phyloP scores from a whole-genome alignment of 2,329 filamentous ascomycete genomes.

The Orbilia oligospora region DNA sequence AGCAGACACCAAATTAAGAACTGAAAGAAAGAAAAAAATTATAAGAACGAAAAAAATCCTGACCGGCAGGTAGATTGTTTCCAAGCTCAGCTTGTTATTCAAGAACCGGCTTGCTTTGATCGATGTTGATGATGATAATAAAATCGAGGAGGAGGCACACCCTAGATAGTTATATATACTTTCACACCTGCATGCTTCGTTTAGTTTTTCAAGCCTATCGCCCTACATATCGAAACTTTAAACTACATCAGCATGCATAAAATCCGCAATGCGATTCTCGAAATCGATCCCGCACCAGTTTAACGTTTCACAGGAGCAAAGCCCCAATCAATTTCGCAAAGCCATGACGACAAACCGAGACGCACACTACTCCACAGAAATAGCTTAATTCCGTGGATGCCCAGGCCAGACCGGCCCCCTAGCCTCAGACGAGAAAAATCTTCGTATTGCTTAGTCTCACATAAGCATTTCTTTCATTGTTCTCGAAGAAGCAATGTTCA shows the following conservation, averaged over 20 bases:
- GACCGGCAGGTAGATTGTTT: slow-evolving; percentile 31
- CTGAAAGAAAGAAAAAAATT: neutral
- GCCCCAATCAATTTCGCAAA: neutral
- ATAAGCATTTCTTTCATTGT: neutral
- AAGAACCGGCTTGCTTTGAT: slow-evolving; percentile 17
- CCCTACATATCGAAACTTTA: neutral
- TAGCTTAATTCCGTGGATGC: neutral
- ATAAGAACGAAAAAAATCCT: neutral
- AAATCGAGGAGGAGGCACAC: neutral
- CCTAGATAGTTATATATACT: slow-evolving; percentile 16
- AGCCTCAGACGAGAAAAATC: too few species aligned
- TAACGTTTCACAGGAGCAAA: neutral
- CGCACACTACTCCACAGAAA: neutral
- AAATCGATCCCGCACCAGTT: too few species aligned
- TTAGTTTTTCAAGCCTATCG: slow-evolving; percentile 8
- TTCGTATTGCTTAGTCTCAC: slow-evolving; percentile 10
- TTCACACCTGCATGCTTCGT: neutral
- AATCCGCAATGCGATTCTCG: neutral
- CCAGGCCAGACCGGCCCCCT: neutral
- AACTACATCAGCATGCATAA: slow-evolving; percentile 3
- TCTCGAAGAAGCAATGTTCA: neutral
- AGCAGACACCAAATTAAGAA: slow-evolving; percentile 20
- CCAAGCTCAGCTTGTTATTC: slow-evolving; percentile 38
- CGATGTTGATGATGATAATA: slow-evolving; percentile 12
- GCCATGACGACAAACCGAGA: slow-evolving; percentile 1